Evolutionary conservation across 2,329 filamentous ascomycete species (phyloP).

Genomic region (Penicillium sp.): DNA sequence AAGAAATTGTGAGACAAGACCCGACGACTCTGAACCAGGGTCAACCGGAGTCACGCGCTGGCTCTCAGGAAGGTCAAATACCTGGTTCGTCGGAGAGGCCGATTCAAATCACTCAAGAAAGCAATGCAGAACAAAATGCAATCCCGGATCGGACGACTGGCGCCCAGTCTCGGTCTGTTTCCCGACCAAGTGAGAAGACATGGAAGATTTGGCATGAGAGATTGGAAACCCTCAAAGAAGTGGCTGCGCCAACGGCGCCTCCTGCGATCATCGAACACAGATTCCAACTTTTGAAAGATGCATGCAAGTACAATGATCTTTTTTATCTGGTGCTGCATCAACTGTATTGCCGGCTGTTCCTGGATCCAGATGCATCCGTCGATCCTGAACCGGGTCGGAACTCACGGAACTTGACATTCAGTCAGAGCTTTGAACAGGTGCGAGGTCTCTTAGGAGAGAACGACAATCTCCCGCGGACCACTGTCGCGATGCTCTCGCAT

Average conservation of each 20-base stretch:
- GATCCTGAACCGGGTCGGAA: too few relatives aligned
- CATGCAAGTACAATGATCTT: slow-evolving; percentile 52
- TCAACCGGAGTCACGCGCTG: too few relatives aligned
- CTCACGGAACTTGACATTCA: slow-evolving; percentile 34
- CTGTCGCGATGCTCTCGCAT: slow-evolving; percentile 9
- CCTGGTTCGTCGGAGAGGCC: too few relatives aligned
- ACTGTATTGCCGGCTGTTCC: slow-evolving; percentile 55
- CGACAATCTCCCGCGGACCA: not conserved
- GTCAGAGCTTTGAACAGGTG: slow-evolving; percentile 27
- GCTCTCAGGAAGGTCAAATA: too few relatives aligned
- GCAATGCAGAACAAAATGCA: too few relatives aligned
- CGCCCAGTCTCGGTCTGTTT: too few relatives aligned
- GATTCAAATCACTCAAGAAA: too few relatives aligned
- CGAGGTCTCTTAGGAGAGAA: slow-evolving; percentile 45
- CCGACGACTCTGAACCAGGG: too few relatives aligned
- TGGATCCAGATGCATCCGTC: slow-evolving; percentile 22
- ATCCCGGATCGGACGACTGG: too few relatives aligned
- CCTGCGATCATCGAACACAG: slow-evolving; percentile 39
- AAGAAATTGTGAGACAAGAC: too few relatives aligned
- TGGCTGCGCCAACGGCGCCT: not conserved
- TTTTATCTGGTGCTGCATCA: slow-evolving; percentile 64
- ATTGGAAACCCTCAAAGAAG: not conserved
- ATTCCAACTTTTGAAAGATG: slow-evolving; percentile 51
- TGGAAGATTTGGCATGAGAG: slow-evolving; percentile 10
- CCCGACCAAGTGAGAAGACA: not conserved